Percentiles rank a stretch among this genome's conserved stretches.
phyloP scores from a whole-genome alignment of 73 alveolate genomes.

The Uronychia binucleata region DNA sequence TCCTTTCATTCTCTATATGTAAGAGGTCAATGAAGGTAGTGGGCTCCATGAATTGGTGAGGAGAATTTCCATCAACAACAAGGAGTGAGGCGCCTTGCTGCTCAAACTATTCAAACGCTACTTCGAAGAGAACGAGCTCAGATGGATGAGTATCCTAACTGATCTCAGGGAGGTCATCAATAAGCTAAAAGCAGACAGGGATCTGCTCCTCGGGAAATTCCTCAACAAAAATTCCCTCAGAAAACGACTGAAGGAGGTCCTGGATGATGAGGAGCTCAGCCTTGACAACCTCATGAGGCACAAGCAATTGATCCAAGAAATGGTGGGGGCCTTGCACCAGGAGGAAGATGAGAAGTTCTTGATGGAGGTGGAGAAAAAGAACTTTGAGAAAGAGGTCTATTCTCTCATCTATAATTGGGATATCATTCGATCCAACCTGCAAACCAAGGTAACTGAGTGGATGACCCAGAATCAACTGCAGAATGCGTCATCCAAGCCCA shows the following conservation, averaged over 20 bases:
- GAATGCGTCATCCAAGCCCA: background rate
- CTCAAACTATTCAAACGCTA: background rate
- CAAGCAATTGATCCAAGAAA: conserved; percentile 15
- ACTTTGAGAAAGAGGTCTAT: conserved; percentile 40
- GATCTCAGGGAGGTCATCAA: background rate
- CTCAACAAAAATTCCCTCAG: conserved; percentile 2
- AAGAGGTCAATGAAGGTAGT: background rate
- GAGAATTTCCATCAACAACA: background rate
- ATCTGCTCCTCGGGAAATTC: background rate
- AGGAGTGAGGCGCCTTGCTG: conserved; percentile 7
- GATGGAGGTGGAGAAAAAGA: conserved; percentile 30
- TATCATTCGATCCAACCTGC: conserved; percentile 25
- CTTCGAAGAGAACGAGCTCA: conserved; percentile 7
- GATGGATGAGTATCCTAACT: background rate
- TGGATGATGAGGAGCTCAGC: conserved; percentile 3
- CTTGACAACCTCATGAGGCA: conserved; percentile 25
- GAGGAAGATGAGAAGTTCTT: conserved; percentile 39
- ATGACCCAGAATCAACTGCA: conserved; percentile 24
- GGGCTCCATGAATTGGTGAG: conserved; percentile 2
- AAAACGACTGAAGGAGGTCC: background rate
- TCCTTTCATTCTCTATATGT: background rate
- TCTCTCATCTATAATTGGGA: conserved; percentile 37
- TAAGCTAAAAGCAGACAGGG: conserved; percentile 5
- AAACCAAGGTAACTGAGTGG: conserved; percentile 10
- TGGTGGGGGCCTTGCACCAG: conserved; percentile 24